These are phyloP conservation scores for Dendrocalamus sinicus DNA, from an alignment of 176 grass and related monocot species.

Conservation along the genomic window DNA sequence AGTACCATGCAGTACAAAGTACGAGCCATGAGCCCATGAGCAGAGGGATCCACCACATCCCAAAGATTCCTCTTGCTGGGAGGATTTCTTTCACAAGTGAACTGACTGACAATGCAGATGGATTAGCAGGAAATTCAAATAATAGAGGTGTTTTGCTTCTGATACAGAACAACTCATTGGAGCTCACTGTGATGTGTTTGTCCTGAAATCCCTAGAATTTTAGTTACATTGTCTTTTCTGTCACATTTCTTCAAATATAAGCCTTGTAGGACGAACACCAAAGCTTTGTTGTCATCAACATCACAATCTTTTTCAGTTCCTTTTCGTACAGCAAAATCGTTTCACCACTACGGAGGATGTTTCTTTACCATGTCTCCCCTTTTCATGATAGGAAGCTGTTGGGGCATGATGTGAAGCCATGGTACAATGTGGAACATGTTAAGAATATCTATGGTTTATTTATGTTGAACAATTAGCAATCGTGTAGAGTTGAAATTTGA, in stretches of 20 bases:
- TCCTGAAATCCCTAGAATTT: neutral
- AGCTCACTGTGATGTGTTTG: neutral
- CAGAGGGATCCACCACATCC: constrained; percentile 48
- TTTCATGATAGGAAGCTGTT: neutral
- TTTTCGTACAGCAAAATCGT: neutral
- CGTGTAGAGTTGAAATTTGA: too few species aligned
- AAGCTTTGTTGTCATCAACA: neutral
- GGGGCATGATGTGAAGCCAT: neutral
- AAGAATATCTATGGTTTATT: too few species aligned
- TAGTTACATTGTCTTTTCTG: neutral
- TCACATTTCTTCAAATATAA: constrained; percentile 10
- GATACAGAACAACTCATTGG: neutral
- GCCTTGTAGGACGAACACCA: neutral
- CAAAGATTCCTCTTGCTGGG: constrained; percentile 58
- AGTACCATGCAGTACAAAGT: constrained; percentile 16
- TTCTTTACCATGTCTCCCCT: neutral
- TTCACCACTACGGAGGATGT: neutral
- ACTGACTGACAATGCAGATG: neutral
- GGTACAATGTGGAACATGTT: too few species aligned
- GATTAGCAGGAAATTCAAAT: neutral
- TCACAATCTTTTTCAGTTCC: neutral
- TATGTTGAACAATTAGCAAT: too few species aligned
- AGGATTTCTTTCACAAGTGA: constrained; percentile 21
- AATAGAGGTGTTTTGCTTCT: neutral
- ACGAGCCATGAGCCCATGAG: neutral